These are phyloP conservation scores for Phytophthora chlamydospora DNA, from an alignment of 352 stramenopile genomes.

Conservation along the genomic window DNA sequence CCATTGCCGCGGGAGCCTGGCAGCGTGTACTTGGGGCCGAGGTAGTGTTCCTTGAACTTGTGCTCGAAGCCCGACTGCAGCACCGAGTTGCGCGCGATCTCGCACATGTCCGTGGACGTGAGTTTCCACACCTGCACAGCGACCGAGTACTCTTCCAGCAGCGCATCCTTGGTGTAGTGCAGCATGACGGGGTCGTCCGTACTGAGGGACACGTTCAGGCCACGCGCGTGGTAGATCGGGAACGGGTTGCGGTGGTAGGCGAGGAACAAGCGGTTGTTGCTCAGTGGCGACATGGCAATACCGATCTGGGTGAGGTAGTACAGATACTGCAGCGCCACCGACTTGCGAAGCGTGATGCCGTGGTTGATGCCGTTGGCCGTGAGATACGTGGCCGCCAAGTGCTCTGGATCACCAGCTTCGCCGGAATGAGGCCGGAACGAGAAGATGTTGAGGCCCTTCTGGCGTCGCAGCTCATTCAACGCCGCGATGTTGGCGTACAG, in stretches of 20 bases:
- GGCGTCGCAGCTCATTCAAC: slow-evolving; percentile 94
- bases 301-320: slow-evolving; percentile 99
- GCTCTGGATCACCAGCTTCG: slow-evolving; percentile 97
- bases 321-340: slow-evolving; percentile 97
- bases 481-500: slow-evolving; percentile 97
- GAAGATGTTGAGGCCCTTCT: slow-evolving; percentile 92
- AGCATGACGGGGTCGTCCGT: slow-evolving; percentile 99
- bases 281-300: slow-evolving; percentile 93
- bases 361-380: slow-evolving; percentile 97
- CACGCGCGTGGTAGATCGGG: slow-evolving; percentile 94
- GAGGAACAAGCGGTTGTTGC: slow-evolving; percentile 96
- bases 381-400: slow-evolving; percentile 93
- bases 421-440: slow-evolving; percentile 98
- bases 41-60: slow-evolving; percentile 97
- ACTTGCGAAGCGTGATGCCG: slow-evolving; percentile 97
- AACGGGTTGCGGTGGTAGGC: slow-evolving; percentile 96
- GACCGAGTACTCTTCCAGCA: slow-evolving; percentile 97
- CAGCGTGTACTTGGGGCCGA: slow-evolving; percentile 92
- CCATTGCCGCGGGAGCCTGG: slow-evolving; percentile 78
- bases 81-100: slow-evolving; percentile 98
- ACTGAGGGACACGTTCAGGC: slow-evolving; percentile 98
- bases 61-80: slow-evolving; percentile 98
- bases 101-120: slow-evolving; percentile 97
- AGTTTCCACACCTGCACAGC: slow-evolving; percentile 95
- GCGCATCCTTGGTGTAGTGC: slow-evolving; percentile 98